phyloP scores from a whole-genome alignment of 352 stramenopile species.

The Blastocystis sp. region DNA sequence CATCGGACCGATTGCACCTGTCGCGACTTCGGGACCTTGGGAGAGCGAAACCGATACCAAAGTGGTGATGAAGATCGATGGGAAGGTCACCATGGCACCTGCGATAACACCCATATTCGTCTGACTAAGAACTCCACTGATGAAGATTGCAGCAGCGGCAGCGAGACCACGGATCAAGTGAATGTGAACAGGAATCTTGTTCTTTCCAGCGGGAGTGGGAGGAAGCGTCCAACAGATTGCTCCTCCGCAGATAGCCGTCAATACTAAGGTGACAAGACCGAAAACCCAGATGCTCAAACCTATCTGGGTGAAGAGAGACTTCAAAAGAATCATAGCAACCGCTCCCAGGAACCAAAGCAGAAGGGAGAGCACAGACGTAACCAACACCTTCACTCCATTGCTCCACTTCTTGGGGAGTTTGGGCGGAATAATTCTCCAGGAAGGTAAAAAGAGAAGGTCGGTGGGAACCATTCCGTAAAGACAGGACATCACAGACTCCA shows the following conservation, averaged over 20 bases:
- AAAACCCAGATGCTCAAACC: background rate
- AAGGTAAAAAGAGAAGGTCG: background rate
- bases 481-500: background rate
- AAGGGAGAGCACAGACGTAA: background rate
- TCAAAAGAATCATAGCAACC: background rate
- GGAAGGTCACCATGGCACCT: background rate
- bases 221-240: background rate
- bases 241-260: background rate
- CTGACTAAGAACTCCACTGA: background rate
- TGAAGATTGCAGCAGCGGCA: background rate
- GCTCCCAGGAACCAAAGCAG: background rate
- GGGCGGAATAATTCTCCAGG: background rate
- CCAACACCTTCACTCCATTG: background rate
- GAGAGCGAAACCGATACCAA: background rate
- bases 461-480: background rate
- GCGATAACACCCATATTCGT: background rate
- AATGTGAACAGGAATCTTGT: background rate
- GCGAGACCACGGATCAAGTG: background rate
- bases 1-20: background rate
- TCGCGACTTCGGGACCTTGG: background rate
- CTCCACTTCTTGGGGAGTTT: background rate
- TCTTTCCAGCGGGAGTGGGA: slow-evolving; percentile 1
- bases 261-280: background rate
- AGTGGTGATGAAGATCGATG: background rate
- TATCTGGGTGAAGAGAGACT: background rate